Evolutionary conservation across 2,329 filamentous ascomycete species (phyloP), one percentile per base, ranked within the genome.

Genomic region (Diplodia intermedia): DNA sequence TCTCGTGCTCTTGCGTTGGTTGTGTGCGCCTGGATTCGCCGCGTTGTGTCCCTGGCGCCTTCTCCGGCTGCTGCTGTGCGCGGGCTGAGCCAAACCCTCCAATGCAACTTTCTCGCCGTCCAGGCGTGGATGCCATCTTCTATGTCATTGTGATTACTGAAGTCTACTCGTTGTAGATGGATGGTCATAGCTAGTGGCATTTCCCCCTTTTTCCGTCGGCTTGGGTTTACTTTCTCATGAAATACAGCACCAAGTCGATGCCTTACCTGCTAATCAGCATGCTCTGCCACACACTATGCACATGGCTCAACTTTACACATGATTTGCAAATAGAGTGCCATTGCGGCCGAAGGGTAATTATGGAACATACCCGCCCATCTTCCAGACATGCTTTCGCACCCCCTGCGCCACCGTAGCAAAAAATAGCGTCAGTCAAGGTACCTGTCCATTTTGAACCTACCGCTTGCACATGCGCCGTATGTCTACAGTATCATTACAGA

Each of bases 401-500:
- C 3, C 43, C 18, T 8, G 18, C 18, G 7, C n/a, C 43, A 20
- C n/a, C 3, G 43, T 47, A 47, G 43, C 11, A 7, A 12, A 38
- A 47, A n/a, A 47, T 47, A 20, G 43, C 18, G 38, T n/a, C 38
- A 43, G 15, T 15, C 15, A 15, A 18, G 43, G 43, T 11, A 47
- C n/a, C n/a, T 20, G n/a, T 47, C 50, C 50, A 29, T 31, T n/a
- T 31, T 31, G 14, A 53, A n/a, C 23, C 23, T 53, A 36, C 15
- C 53, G 11, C 29, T 55, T 20, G 18, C 9, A 14, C 40, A 26
- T 50, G 29, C 18, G 14, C 40, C 15, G 9, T 50, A 50, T 36
- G 50, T 50, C 43, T 62, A 62, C 40, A 62, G 31, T 62, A 62
- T 62, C 40, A 36, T 62, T 50, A 62, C 57, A 62, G 50, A 36